phyloP scores from a whole-genome alignment of 768 basidiomycete genomes.

The Russula earlei region DNA sequence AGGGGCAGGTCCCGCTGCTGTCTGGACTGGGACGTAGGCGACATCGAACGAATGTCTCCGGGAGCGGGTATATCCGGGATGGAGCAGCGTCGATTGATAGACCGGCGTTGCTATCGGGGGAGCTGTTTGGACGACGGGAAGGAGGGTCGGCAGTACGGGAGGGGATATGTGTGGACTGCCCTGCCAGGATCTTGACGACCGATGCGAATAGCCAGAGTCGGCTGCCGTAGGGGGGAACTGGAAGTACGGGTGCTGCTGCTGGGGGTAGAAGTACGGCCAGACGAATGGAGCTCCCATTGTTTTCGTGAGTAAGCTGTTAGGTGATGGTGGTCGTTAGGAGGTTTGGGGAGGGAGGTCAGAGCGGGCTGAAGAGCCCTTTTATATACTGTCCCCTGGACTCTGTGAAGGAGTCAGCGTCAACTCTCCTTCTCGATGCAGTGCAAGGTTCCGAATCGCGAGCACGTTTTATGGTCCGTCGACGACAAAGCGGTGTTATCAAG shows the following conservation, averaged over 20 bases:
- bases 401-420: slow-evolving; percentile 6
- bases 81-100: slow-evolving; percentile 6
- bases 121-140: neutral
- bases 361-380: neutral
- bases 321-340: neutral
- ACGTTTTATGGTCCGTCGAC: neutral
- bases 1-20: neutral
- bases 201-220: slow-evolving; percentile 1
- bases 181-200: slow-evolving; percentile 11
- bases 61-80: slow-evolving; percentile 6
- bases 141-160: slow-evolving; percentile 7
- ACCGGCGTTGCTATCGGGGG: neutral
- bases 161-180: slow-evolving; percentile 10
- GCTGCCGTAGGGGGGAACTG: slow-evolving; percentile 5
- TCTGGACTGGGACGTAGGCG: slow-evolving; percentile 5
- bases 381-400: neutral
- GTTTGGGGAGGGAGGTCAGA: neutral
- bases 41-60: slow-evolving; percentile 16
- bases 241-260: slow-evolving; percentile 13
- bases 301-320: neutral
- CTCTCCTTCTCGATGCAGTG: neutral
- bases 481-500: neutral
- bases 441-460: neutral
- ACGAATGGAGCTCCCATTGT: slow-evolving; percentile 6
- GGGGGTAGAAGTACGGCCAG: slow-evolving; percentile 14